These are phyloP conservation scores for Hydrangea macrophylla DNA, from an alignment of 148 eudicot genomes.

Conservation along the genomic window DNA sequence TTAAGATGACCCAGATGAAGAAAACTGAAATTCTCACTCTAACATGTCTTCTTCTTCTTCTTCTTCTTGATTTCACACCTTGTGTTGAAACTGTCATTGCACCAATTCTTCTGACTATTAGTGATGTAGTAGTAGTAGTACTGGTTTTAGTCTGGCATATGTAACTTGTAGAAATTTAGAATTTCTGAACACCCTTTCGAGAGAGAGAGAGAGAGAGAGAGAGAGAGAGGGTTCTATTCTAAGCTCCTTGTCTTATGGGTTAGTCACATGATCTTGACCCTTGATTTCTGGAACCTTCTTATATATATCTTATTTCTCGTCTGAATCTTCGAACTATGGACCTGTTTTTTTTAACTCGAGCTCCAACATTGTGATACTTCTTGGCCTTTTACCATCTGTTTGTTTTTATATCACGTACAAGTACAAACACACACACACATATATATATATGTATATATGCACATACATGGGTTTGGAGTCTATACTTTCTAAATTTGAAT, in stretches of 20 bases:
- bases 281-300: conserved; percentile 62
- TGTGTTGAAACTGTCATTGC: conserved; percentile 25
- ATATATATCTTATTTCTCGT: conserved; percentile 27
- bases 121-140: neutral
- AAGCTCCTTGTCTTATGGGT: conserved; percentile 39
- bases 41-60: conserved; percentile 18
- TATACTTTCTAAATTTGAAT: too few relatives aligned
- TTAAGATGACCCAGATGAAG: conserved; percentile 25
- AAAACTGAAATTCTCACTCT: conserved; percentile 16
- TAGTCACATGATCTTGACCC: conserved; percentile 52
- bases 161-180: neutral
- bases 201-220: conserved; percentile 13
- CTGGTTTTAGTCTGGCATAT: neutral
- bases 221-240: conserved; percentile 8
- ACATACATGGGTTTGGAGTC: conserved; percentile 9
- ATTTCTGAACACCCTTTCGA: neutral
- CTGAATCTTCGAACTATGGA: conserved; percentile 33
- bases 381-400: neutral
- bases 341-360: conserved; percentile 9
- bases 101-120: neutral
- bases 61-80: conserved; percentile 13
- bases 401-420: neutral
- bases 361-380: neutral
- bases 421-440: conserved; percentile 2
- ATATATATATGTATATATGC: neutral